A percentile compares a stretch with the other conserved stretches of the same genome.
phyloP scores from a whole-genome alignment of 495 filamentous ascomycete genomes.

The Hypomontagnella submonticulosa region DNA sequence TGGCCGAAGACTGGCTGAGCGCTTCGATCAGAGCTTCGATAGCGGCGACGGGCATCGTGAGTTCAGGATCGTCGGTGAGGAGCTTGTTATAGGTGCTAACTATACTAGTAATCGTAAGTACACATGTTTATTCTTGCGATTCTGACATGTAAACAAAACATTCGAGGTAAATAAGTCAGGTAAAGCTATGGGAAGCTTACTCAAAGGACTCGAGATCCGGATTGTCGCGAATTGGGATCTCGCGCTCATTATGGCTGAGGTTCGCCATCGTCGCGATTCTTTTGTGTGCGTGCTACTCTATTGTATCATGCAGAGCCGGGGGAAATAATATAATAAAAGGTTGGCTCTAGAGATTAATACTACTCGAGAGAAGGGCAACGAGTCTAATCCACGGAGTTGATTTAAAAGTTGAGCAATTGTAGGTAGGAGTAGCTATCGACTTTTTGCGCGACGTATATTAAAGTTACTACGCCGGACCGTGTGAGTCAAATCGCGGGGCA shows the following conservation, averaged over 20 bases:
- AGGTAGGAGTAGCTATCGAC: not conserved
- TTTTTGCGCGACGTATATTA: not conserved
- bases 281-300: not conserved
- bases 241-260: conserved; percentile 29
- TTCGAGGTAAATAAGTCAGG: too few species aligned
- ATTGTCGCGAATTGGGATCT: conserved; percentile 45
- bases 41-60: conserved; percentile 95
- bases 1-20: conserved; percentile 76
- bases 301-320: too few species aligned
- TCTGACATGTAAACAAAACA: too few species aligned
- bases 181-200: conserved; percentile 28
- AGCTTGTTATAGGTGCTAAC: conserved; percentile 64
- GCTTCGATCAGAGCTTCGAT: conserved; percentile 92
- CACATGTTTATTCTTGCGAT: not conserved
- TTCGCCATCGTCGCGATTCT: conserved; percentile 29
- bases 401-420: not conserved
- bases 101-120: conserved; percentile 54
- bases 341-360: not conserved
- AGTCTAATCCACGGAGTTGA: not conserved
- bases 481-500: conserved; percentile 47
- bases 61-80: conserved; percentile 73
- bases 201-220: conserved; percentile 48
- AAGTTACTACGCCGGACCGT: not conserved
- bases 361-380: not conserved
- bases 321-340: not conserved